A percentile compares a stretch with the other conserved stretches of the same genome.
phyloP scores from a whole-genome alignment of 164 flowering plant species.

The Tetrastigma voinierianum region DNA sequence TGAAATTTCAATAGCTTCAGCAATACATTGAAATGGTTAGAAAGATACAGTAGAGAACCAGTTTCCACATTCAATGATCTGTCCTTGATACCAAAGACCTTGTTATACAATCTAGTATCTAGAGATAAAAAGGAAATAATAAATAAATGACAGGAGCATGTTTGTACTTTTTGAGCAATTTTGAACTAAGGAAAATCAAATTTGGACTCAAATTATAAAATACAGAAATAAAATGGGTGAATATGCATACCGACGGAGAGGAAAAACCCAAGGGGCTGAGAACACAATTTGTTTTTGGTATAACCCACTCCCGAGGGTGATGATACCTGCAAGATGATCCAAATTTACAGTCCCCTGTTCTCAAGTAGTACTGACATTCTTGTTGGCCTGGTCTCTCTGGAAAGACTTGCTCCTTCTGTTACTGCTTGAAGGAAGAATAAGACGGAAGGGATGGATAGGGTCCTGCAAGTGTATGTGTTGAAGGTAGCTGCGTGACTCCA shows the following conservation, averaged over 20 bases:
- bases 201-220: background rate
- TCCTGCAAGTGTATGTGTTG: constrained; percentile 28
- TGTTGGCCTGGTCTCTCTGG: constrained; percentile 56
- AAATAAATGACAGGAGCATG: too few species aligned
- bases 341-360: constrained; percentile 50
- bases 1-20: too few species aligned
- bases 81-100: too few species aligned
- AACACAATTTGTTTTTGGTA: constrained; percentile 24
- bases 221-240: background rate
- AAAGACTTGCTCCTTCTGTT: constrained; percentile 27
- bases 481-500: constrained; percentile 38
- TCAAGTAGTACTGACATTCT: constrained; percentile 44
- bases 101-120: too few species aligned
- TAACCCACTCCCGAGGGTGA: constrained; percentile 39
- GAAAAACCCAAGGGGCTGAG: constrained; percentile 51
- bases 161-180: background rate
- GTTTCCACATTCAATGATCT: too few species aligned
- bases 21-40: too few species aligned
- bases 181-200: constrained; percentile 2
- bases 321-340: constrained; percentile 42
- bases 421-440: constrained; percentile 26
- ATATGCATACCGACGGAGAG: constrained; percentile 41
- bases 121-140: too few species aligned
- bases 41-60: too few species aligned
- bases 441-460: constrained; percentile 28